Evolutionary conservation across 306 rosid species (phyloP).

Genomic region (Quillaja saponaria): DNA sequence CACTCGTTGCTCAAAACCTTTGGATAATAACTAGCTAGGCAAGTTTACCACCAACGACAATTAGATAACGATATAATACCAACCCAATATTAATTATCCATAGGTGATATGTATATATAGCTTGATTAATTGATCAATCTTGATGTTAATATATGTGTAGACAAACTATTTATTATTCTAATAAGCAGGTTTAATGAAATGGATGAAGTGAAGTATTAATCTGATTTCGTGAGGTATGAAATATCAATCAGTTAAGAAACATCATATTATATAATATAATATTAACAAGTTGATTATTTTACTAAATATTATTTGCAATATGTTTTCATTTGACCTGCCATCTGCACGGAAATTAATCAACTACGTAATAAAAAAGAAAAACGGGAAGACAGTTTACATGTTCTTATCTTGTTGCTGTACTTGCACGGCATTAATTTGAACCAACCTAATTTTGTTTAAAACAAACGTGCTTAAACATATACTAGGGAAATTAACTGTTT

Average conservation of each 20-base stretch:
- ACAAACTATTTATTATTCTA: constrained; percentile 41
- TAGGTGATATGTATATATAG: constrained; percentile 28
- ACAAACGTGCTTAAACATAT: constrained; percentile 40
- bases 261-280: constrained; percentile 21
- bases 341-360: constrained; percentile 56
- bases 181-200: no score
- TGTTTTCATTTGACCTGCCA: constrained; percentile 59
- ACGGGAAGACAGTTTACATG: constrained; percentile 57
- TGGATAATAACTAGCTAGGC: constrained; percentile 19
- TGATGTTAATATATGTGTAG: constrained; percentile 57
- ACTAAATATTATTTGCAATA: constrained; percentile 1
- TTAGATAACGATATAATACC: no score
- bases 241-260: constrained; percentile 74
- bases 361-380: constrained; percentile 24
- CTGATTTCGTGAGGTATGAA: constrained; percentile 78
- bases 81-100: constrained; percentile 26
- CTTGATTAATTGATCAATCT: constrained; percentile 31
- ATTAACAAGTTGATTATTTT: constrained; percentile 1
- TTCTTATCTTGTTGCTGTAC: constrained; percentile 56
- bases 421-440: constrained; percentile 59
- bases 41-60: constrained; percentile 44
- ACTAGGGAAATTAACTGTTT: constrained; percentile 36
- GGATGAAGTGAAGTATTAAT: constrained; percentile 44
- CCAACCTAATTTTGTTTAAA: no score
- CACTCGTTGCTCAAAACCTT: background rate